Evolutionary conservation across 176 grass and related monocot genomes (phyloP).

Genomic region (Alopecurus myosuroides): DNA sequence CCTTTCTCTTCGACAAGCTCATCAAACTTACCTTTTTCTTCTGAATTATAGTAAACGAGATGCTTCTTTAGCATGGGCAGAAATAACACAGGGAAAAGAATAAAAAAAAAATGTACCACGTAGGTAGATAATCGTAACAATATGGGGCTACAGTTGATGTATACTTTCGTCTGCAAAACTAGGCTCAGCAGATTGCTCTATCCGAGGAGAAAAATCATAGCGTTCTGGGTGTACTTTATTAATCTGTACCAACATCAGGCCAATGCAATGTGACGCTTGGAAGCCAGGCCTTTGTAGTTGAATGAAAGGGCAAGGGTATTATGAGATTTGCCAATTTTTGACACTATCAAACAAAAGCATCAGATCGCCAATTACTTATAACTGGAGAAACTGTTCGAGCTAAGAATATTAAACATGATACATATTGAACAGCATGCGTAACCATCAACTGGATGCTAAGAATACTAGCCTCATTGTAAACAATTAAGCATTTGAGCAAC

Average conservation of each 20-base stretch:
- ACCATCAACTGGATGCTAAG: not conserved
- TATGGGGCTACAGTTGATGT: not conserved
- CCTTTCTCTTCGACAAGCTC: constrained; percentile 84
- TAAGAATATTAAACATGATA: not conserved
- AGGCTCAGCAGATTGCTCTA: not conserved
- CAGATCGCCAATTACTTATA: not conserved
- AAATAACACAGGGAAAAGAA: too few relatives aligned
- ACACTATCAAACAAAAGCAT: not conserved
- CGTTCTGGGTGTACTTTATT: not conserved
- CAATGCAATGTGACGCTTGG: not conserved
- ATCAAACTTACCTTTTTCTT: constrained; percentile 86
- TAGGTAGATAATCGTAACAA: not conserved
- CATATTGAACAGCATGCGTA: not conserved
- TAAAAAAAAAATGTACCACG: not conserved
- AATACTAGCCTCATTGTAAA: not conserved
- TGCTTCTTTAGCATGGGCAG: not conserved
- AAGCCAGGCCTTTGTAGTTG: not conserved
- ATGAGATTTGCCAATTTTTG: too few relatives aligned
- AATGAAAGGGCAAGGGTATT: not conserved
- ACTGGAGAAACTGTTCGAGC: not conserved
- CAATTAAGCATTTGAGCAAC: not conserved
- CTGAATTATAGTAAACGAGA: constrained; percentile 25
- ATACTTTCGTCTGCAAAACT: not conserved
- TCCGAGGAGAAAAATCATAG: not conserved
- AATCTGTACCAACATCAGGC: not conserved